Conservation (phyloP, 1,284 basidiomycete genomes). For the Coniferiporia weirii region DNA sequence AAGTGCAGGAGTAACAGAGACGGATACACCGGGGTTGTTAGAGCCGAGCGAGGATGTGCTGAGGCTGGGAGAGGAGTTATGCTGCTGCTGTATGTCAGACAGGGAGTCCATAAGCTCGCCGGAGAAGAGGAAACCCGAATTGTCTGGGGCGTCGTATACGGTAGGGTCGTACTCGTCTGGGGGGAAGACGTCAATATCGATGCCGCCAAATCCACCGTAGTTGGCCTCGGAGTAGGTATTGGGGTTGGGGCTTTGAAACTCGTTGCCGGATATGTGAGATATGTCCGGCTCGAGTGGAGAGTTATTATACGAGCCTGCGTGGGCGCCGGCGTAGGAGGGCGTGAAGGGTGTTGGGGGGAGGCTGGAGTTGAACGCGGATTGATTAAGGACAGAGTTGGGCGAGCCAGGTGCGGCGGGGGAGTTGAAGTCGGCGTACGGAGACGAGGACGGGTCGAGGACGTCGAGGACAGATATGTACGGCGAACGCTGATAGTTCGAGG, state of each 20-base stretch:
- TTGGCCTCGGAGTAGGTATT: constrained; percentile 36
- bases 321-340: constrained; percentile 15
- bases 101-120: constrained; percentile 41
- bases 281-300: constrained; percentile 16
- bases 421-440: constrained; percentile 17
- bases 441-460: constrained; percentile 5
- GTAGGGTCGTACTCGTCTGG: constrained; percentile 56
- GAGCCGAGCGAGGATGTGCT: constrained; percentile 19
- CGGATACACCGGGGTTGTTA: constrained; percentile 31
- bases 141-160: constrained; percentile 56
- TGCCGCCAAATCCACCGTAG: constrained; percentile 61
- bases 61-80: constrained; percentile 10
- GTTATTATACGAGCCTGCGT: constrained; percentile 14
- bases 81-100: constrained; percentile 18
- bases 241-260: constrained; percentile 7
- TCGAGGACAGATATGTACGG: constrained; percentile 12
- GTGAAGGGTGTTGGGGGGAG: constrained; percentile 15
- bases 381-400: not conserved
- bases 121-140: constrained; percentile 54
- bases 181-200: constrained; percentile 39
- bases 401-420: constrained; percentile 7
- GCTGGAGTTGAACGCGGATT: constrained; percentile 3
- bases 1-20: constrained; percentile 36
- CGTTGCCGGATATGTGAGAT: constrained; percentile 15
- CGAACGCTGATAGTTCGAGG: constrained; percentile 8